Percentiles rank a stretch among this genome's conserved stretches.
Conservation (phyloP, 345 rosid genomes). For the Schrenkiella parvula region DNA sequence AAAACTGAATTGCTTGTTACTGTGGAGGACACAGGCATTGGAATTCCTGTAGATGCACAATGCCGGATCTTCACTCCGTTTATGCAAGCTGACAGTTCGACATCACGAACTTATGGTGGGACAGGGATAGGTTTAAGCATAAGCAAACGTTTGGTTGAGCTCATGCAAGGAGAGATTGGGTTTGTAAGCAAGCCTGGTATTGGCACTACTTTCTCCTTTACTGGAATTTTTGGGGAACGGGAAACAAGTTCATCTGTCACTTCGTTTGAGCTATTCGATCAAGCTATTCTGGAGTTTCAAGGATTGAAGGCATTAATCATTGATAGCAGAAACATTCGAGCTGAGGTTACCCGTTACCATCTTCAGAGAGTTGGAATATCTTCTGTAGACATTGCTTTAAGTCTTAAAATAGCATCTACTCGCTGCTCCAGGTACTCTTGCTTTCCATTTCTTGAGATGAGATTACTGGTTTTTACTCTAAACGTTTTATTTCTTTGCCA, state of each 20-base stretch:
- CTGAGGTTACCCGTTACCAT: slow-evolving; percentile 75
- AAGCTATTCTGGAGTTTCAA: slow-evolving; percentile 39
- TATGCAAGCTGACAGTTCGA: slow-evolving; percentile 96
- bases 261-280: slow-evolving; percentile 28
- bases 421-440: slow-evolving; percentile 28
- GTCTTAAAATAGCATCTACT: slow-evolving; percentile 41
- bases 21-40: slow-evolving; percentile 94
- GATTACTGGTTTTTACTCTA: background rate
- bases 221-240: slow-evolving; percentile 55
- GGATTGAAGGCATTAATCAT: slow-evolving; percentile 66
- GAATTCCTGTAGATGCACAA: slow-evolving; percentile 76
- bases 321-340: slow-evolving; percentile 64
- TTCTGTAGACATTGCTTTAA: slow-evolving; percentile 35
- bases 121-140: slow-evolving; percentile 95
- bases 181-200: slow-evolving; percentile 67
- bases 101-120: slow-evolving; percentile 91
- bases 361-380: slow-evolving; percentile 64
- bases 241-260: slow-evolving; percentile 38
- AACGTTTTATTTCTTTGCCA: slow-evolving; percentile 22
- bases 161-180: slow-evolving; percentile 88
- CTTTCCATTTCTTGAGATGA: background rate
- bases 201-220: slow-evolving; percentile 88
- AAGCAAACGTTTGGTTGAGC: slow-evolving; percentile 79
- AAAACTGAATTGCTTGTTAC: slow-evolving; percentile 64
- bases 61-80: slow-evolving; percentile 81